phyloP scores from a whole-genome alignment of 805 yeast species.

The Cyberlindnera euphorbiae region DNA sequence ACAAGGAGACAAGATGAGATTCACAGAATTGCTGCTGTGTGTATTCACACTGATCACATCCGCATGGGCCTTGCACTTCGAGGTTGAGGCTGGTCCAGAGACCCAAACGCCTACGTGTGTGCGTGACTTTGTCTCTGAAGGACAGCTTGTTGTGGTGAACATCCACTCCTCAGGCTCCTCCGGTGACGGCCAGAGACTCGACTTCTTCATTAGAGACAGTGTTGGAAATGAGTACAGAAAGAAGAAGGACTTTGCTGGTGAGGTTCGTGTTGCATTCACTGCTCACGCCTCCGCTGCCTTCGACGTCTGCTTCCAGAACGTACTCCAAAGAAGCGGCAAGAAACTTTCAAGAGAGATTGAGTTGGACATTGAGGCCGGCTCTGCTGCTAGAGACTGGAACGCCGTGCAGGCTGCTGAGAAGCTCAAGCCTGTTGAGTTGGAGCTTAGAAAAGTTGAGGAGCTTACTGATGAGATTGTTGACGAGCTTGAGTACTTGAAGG shows the following conservation, averaged over 20 bases:
- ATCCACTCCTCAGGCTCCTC: constrained; percentile 65
- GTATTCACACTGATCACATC: constrained; percentile 12
- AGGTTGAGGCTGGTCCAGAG: constrained; percentile 42
- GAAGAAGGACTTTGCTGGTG: constrained; percentile 71
- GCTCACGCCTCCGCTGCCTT: constrained; percentile 78
- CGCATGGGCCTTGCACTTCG: constrained; percentile 45
- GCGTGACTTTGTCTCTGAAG: constrained; percentile 84
- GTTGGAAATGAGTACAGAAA: constrained; percentile 83
- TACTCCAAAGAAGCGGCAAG: constrained; percentile 37
- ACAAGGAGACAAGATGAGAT: constrained; percentile 12
- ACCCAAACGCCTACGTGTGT: constrained; percentile 67
- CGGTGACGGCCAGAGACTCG: constrained; percentile 86
- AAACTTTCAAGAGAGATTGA: constrained; percentile 67
- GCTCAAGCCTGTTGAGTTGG: constrained; percentile 88
- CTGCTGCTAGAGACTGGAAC: constrained; percentile 98
- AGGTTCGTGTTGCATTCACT: constrained; percentile 74
- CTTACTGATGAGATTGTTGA: constrained; percentile 73
- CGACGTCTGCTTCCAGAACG: constrained; percentile 87
- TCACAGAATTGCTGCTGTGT: constrained; percentile 8
- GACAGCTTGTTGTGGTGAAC: constrained; percentile 83
- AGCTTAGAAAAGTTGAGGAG: constrained; percentile 82
- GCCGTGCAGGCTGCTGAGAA: constrained; percentile 89
- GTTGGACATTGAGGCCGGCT: constrained; percentile 90
- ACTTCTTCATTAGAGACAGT: constrained; percentile 64
- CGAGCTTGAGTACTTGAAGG: constrained; percentile 79